Conservation (phyloP, 2,329 filamentous ascomycete species). For the Penicillium sp. region DNA sequence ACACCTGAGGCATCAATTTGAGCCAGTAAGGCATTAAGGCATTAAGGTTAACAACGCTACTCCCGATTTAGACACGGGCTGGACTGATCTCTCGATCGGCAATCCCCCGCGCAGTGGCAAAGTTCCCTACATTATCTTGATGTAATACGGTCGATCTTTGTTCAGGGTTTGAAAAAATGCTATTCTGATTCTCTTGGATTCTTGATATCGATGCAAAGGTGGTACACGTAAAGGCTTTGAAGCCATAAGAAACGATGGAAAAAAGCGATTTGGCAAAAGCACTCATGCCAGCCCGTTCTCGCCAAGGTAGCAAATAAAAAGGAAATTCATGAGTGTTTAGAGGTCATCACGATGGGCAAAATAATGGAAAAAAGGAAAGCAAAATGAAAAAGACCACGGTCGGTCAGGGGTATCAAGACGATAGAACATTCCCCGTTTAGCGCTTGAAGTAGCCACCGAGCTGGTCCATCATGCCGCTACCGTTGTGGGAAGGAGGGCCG, state of each 20-base stretch:
- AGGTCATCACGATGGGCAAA: constrained; percentile 13
- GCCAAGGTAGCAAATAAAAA: constrained; percentile 12
- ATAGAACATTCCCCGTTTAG: constrained; percentile 20
- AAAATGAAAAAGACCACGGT: not conserved
- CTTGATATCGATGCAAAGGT: constrained; percentile 16
- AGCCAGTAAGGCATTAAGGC: not conserved
- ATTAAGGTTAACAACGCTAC: not conserved
- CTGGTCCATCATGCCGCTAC: constrained; percentile 32
- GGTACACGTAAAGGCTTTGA: constrained; percentile 1
- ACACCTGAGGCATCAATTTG: not conserved
- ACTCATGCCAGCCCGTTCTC: constrained; percentile 17
- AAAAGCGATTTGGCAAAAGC: constrained; percentile 17
- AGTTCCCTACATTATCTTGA: constrained; percentile 1
- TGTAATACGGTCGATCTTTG: not conserved
- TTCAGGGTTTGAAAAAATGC: not conserved
- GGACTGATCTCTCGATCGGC: not conserved
- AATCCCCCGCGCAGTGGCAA: constrained; percentile 6
- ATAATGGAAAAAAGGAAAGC: not conserved
- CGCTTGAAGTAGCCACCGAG: constrained; percentile 42
- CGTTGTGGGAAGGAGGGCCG: constrained; percentile 20
- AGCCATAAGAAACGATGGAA: not conserved
- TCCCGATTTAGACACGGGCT: not conserved
- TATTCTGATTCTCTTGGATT: constrained; percentile 14
- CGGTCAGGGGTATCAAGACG: not conserved
- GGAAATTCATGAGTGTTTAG: constrained; percentile 24